Conservation (phyloP, 2,329 filamentous ascomycete species). For the Salinomyces thailandicus region DNA sequence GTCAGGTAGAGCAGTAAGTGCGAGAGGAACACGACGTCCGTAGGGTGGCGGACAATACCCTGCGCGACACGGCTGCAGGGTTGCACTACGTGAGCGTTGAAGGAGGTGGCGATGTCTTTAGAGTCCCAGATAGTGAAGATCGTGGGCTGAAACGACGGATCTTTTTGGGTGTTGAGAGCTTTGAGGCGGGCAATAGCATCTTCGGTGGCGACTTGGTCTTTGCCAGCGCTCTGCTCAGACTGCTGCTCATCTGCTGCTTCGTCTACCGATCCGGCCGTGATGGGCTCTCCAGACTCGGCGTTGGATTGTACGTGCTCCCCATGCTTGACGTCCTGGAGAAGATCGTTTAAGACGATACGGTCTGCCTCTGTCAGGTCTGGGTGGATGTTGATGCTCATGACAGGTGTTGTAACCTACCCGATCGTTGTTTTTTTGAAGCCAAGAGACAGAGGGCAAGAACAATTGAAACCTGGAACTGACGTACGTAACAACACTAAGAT, state of each 20-base stretch:
- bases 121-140: slow-evolving; percentile 45
- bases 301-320: neutral
- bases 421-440: too few relatives aligned
- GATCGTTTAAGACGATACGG: slow-evolving; percentile 2
- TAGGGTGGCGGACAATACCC: slow-evolving; percentile 50
- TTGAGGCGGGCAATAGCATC: slow-evolving; percentile 37
- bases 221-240: neutral
- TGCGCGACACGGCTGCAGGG: slow-evolving; percentile 51
- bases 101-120: slow-evolving; percentile 31
- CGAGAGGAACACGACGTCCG: slow-evolving; percentile 68
- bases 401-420: too few relatives aligned
- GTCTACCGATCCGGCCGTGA: neutral
- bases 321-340: slow-evolving; percentile 1
- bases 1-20: slow-evolving; percentile 62
- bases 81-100: slow-evolving; percentile 44
- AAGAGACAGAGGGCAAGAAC: too few relatives aligned
- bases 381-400: neutral
- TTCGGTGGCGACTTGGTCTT: neutral
- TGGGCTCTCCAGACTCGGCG: neutral
- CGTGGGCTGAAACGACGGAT: slow-evolving; percentile 44
- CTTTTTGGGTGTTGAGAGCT: slow-evolving; percentile 40
- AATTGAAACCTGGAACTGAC: too few relatives aligned
- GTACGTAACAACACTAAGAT: too few relatives aligned
- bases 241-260: neutral
- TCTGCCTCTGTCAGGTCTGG: slow-evolving; percentile 3